phyloP scores from a whole-genome alignment of 176 grass and related monocot genomes.

The Poa pratensis region DNA sequence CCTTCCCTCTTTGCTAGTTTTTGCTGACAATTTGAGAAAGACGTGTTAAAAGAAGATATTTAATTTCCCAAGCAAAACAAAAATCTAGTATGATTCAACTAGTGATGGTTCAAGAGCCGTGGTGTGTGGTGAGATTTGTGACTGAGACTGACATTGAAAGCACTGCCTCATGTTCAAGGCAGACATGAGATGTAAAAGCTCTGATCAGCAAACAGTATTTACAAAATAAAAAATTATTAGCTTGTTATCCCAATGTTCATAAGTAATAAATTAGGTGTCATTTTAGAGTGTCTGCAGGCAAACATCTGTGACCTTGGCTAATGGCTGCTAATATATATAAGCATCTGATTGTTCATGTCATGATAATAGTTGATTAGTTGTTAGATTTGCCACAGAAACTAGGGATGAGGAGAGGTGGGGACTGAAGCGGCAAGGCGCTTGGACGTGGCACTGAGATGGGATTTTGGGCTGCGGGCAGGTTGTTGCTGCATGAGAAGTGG shows the following conservation, averaged over 20 bases:
- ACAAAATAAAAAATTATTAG: background rate
- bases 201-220: background rate
- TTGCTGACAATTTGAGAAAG: conserved; percentile 68
- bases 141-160: background rate
- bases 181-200: background rate
- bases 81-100: background rate
- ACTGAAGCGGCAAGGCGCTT: background rate
- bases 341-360: background rate
- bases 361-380: background rate
- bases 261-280: background rate
- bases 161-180: background rate
- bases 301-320: background rate
- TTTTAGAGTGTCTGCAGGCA: background rate
- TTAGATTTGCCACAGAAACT: background rate
- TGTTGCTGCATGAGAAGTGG: background rate
- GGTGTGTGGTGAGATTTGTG: background rate
- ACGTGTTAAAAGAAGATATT: conserved; percentile 25
- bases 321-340: background rate
- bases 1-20: conserved; percentile 79
- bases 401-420: background rate
- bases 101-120: conserved; percentile 14
- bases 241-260: background rate
- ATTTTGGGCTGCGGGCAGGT: background rate
- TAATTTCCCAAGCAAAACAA: conserved; percentile 3
- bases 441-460: background rate